Evolutionary conservation across 2,329 filamentous ascomycete genomes (phyloP).

Genomic region (Rhinocladiella similis): DNA sequence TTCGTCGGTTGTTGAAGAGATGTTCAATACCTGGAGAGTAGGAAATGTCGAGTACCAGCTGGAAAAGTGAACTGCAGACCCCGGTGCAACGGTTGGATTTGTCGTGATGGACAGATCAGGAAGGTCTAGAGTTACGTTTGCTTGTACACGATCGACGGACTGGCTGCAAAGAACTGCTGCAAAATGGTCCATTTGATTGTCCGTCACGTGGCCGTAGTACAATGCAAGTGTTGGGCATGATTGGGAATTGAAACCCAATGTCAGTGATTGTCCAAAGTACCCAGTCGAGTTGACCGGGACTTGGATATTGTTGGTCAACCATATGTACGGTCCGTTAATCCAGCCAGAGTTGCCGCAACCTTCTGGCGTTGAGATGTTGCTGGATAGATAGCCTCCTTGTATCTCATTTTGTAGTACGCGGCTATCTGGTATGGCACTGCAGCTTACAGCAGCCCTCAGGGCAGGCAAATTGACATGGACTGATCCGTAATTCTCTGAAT

Average conservation of each 20-base stretch:
- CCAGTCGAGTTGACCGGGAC: conserved; percentile 20
- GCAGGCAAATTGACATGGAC: conserved; percentile 17
- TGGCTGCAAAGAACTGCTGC: conserved; percentile 24
- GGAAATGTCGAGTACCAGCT: conserved; percentile 6
- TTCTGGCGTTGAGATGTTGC: conserved; percentile 21
- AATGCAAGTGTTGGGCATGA: conserved; percentile 15
- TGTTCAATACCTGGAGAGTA: conserved; percentile 12
- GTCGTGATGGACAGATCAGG: conserved; percentile 13
- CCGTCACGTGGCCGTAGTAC: conserved; percentile 20
- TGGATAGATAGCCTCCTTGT: background rate
- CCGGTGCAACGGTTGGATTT: conserved; percentile 3
- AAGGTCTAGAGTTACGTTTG: conserved; percentile 19
- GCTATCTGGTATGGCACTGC: conserved; percentile 17
- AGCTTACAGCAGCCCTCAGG: conserved; percentile 15
- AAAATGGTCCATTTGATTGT: conserved; percentile 22
- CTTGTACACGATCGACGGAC: conserved; percentile 26
- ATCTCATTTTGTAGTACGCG: conserved; percentile 12
- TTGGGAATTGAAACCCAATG: conserved; percentile 9
- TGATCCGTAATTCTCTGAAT: background rate
- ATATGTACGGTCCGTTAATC: conserved; percentile 1
- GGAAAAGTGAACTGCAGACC: conserved; percentile 17
- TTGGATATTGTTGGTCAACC: background rate
- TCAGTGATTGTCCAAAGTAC: conserved; percentile 16
- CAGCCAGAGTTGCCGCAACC: conserved; percentile 19
- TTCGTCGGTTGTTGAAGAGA: conserved; percentile 3